phyloP scores from a whole-genome alignment of 805 yeast species.

The Grigorovia transvaalensis region DNA sequence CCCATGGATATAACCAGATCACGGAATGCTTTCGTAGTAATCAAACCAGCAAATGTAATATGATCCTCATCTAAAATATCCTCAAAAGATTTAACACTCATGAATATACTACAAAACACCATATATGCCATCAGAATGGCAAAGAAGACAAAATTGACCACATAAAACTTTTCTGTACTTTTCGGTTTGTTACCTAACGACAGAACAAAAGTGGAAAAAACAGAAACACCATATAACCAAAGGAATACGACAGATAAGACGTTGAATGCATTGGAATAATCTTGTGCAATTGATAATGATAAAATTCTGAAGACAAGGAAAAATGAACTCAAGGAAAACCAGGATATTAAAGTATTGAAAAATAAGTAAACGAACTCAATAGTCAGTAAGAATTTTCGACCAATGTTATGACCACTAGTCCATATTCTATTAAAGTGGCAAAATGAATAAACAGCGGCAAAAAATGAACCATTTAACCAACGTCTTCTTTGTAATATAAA shows the following conservation, averaged over 20 bases:
- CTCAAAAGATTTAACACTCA: slow-evolving; percentile 65
- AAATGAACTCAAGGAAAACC: slow-evolving; percentile 89
- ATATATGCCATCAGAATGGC: slow-evolving; percentile 84
- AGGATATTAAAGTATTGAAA: slow-evolving; percentile 65
- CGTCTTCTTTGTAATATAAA: slow-evolving; percentile 86
- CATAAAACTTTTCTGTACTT: slow-evolving; percentile 74
- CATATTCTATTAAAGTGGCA: slow-evolving; percentile 69
- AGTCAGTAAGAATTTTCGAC: slow-evolving; percentile 60
- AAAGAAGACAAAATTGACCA: slow-evolving; percentile 65
- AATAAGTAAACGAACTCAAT: slow-evolving; percentile 75
- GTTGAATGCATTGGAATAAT: slow-evolving; percentile 54
- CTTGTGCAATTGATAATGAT: slow-evolving; percentile 59
- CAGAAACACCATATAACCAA: slow-evolving; percentile 75
- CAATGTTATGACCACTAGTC: slow-evolving; percentile 61
- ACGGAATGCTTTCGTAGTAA: slow-evolving; percentile 64
- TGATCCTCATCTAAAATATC: slow-evolving; percentile 29
- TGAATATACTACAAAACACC: slow-evolving; percentile 75
- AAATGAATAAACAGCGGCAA: slow-evolving; percentile 84
- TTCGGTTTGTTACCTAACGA: slow-evolving; percentile 92
- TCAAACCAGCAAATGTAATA: slow-evolving; percentile 35
- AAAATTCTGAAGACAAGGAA: slow-evolving; percentile 83
- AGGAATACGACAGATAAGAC: slow-evolving; percentile 67
- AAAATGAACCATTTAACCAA: slow-evolving; percentile 95
- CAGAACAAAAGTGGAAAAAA: slow-evolving; percentile 77
- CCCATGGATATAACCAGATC: slow-evolving; percentile 79